Evolutionary conservation across 192 early-diverging fungal genomes (phyloP), one percentile per base, ranked within the genome.

Genomic region (Kappamyces sp.): DNA sequence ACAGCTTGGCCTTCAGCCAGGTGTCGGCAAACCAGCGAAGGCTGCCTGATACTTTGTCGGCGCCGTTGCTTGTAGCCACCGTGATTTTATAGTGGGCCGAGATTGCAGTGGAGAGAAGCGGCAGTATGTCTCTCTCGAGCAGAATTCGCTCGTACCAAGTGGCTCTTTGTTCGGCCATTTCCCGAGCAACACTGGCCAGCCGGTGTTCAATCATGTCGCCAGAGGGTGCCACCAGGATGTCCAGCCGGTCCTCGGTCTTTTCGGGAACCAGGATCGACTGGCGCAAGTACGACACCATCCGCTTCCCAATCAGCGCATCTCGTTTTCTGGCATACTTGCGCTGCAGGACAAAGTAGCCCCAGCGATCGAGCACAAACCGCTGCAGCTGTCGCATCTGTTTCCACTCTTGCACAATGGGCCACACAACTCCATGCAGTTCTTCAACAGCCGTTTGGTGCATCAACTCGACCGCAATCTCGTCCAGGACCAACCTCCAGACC

Each of bases 1-100:
- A 40, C 46, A 46, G 47, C 47, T 48, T 60, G 51, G 42, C 46
- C 49, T 52, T 49, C 7, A 60, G 23, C 42, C 47, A 60, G 15
- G 13, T 6, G 47, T 60, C 33, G 37, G 36, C 46, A 40, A 57
- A 57, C 54, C 54, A 57, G 3, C 5, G 31, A 32, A 15, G 33
- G 6, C 15, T 40, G 3, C 54, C 54, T n/a, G 31, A 44, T 3
- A 13, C 3, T 57, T 57, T 57, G 3, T 3, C n/a, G 23, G 7
- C 8, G 9, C 32, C 7, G 3, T 40, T 31, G 4, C 54, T 9
- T 31, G 38, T 40, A 6, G 54, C 31, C 42, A 57, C 36, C 5
- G 46, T 40, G 6, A 57, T 8, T 40, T 57, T 57, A n/a, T 39
- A 3, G 6, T 57, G 4, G 54, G 33, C 6, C 38, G 23, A 23